A percentile compares a stretch with the other conserved stretches of the same genome.
Conservation (phyloP, 805 yeast species). For the Ogataea nakhonphanomensis region DNA sequence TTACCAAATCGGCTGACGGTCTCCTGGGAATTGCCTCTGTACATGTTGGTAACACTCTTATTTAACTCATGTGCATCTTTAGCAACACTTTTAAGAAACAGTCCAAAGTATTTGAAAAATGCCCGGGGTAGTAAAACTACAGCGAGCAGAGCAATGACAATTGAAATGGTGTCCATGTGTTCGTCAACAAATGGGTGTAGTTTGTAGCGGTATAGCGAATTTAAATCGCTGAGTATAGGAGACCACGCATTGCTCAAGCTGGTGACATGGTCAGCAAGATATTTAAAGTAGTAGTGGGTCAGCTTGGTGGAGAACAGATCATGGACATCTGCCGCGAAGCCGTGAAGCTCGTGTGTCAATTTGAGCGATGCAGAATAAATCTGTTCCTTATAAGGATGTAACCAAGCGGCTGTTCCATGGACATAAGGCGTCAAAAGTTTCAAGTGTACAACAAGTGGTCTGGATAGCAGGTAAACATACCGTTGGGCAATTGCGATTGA, state of each 20-base stretch:
- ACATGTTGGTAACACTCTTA: conserved; percentile 25
- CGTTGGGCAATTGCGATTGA: not conserved
- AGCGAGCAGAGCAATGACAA: conserved; percentile 12
- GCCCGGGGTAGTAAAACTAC: conserved; percentile 13
- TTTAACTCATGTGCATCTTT: conserved; percentile 26
- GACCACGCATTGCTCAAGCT: conserved; percentile 11
- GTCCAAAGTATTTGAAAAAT: conserved; percentile 11
- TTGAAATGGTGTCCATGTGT: conserved; percentile 17
- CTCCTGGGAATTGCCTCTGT: conserved; percentile 18
- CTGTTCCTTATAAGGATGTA: too few species aligned
- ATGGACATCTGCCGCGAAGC: conserved; percentile 2
- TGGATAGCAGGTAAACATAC: not conserved
- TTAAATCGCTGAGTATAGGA: conserved; percentile 19
- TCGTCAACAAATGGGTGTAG: conserved; percentile 12
- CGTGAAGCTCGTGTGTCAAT: not conserved
- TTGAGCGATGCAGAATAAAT: too few species aligned
- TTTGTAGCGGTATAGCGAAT: conserved; percentile 10
- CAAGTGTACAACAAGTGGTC: not conserved
- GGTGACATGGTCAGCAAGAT: conserved; percentile 11
- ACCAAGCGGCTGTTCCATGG: not conserved
- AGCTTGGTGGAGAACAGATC: conserved; percentile 2
- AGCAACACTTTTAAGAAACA: conserved; percentile 18
- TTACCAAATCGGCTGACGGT: conserved; percentile 12
- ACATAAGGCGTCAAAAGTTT: conserved; percentile 4
- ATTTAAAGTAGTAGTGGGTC: conserved; percentile 11